phyloP scores from a whole-genome alignment of 1,284 basidiomycete species.

The Sanghuangporus weigelae region DNA sequence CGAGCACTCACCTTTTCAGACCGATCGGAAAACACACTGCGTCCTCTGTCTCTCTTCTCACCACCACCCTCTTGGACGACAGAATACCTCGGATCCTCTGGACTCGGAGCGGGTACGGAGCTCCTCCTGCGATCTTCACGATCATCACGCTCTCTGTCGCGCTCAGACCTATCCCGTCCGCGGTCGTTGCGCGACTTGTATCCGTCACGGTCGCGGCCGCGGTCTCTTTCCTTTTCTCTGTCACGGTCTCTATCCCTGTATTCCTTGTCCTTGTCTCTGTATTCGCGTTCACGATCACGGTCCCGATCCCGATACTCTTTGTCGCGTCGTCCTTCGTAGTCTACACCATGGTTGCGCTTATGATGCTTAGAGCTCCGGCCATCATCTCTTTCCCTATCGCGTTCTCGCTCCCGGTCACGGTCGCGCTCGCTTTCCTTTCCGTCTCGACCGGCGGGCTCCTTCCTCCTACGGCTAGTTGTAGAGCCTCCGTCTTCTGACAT shows the following conservation, averaged over 20 bases:
- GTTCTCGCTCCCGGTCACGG: slow-evolving; percentile 31
- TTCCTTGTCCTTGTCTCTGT: slow-evolving; percentile 19
- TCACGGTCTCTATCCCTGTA: slow-evolving; percentile 38
- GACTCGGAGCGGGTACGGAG: slow-evolving; percentile 23
- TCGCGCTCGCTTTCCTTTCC: slow-evolving; percentile 36
- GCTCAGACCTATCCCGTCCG: slow-evolving; percentile 30
- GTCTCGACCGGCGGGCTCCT: slow-evolving; percentile 55
- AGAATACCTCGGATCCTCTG: slow-evolving; percentile 23
- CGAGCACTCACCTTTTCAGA: slow-evolving; percentile 56
- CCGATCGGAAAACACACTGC: slow-evolving; percentile 26
- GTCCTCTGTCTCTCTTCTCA: slow-evolving; percentile 20
- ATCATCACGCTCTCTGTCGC: slow-evolving; percentile 31
- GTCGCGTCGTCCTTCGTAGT: slow-evolving; percentile 21
- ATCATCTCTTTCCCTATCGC: slow-evolving; percentile 28
- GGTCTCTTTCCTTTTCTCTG: slow-evolving; percentile 30
- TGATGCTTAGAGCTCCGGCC: slow-evolving; percentile 15
- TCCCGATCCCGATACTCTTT: slow-evolving; percentile 23
- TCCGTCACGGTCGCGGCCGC: slow-evolving; percentile 31
- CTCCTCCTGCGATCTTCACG: slow-evolving; percentile 33
- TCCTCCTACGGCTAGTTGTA: slow-evolving; percentile 67
- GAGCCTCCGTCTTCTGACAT: slow-evolving; percentile 75
- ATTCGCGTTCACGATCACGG: slow-evolving; percentile 26
- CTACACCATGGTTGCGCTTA: slow-evolving; percentile 10
- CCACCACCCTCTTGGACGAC: slow-evolving; percentile 15
- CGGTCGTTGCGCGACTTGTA: slow-evolving; percentile 26